Evolutionary conservation across 2,329 filamentous ascomycete genomes (phyloP), one percentile per base, ranked within the genome.

Genomic region (Cladophialophora carrionii): DNA sequence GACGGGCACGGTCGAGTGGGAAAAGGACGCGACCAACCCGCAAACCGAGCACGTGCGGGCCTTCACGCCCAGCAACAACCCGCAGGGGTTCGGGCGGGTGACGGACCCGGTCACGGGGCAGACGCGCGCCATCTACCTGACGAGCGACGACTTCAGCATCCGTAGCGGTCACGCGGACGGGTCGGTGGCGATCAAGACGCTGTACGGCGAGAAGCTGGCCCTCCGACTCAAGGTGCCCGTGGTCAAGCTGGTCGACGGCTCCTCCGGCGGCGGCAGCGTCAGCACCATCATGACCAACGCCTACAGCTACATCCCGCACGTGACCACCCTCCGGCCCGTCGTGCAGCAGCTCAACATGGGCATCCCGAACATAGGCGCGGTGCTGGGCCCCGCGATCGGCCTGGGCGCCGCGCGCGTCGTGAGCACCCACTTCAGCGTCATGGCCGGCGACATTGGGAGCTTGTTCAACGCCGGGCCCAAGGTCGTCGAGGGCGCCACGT

Each of bases 91-190:
- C 61, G 85, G 85, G 2, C 78, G 76, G 54, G 71, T 88, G 29
- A 66, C 65, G 22, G 67, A 63, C 43, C 61, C 59, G 9, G 12
- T 22, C 7, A 68, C 68, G 5, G 65, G 65, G 4, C 74, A 79
- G 22, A 84, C 83, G 0, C 76, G 86, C 37, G 80, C 82, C 61
- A 78, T 88, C 3, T 76, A 88, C 0, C 83, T 88, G 57, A 88
- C 87, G 0, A 85, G 85, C 0, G 86, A 89, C 72, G 87, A 89
- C 72, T 88, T 88, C 68, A 83, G 81, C 1, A 83, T 88, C 37
- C 78, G 87, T 6, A 84, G 85, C 29, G 87, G 87, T 1, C 87
- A 89, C 77, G 85, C 86, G 0, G 87, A 89, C 75, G 87, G 87
- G 0, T 79, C 85, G 10, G 77, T 85, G 49, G 78, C 74, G 71